Base-by-base conservation (phyloP, 148 eudicot species). In the Silene latifolia region DNA sequence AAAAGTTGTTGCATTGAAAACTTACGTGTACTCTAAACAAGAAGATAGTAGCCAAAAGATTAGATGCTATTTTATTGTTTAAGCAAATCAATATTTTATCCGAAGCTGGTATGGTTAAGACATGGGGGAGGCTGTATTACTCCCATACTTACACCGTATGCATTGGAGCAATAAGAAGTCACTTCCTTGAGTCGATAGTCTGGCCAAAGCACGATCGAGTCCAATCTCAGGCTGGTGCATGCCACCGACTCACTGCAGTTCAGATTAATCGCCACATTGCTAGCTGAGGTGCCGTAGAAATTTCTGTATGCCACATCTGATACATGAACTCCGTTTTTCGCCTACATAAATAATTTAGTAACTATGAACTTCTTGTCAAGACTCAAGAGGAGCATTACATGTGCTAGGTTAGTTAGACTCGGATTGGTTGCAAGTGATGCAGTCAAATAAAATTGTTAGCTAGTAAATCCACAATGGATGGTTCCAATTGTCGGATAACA, bases 241-340 rank as follows among this genome's bases (percentile, higher is more conserved):
- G 86, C 78, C 2, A 78, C 79, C 2, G 73, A 71, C 20, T 48
- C 32, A 73, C 93, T 89, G 80, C 93, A 89, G 75, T 85, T 80
- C 17, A 89, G 78, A 53, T 78, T 85, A 0, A 89, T 84, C 2
- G 89, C 90, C 15, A 81, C 74, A 5, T 71, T 57, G 15, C 82
- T 84, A 56, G 66, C 63, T 23, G 93, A 83, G 56, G 93, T 87
- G 18, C 91, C 91, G 2, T 15, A 63, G 0, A 86, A 59, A 20
- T 74, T 63, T 69, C 24, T 86, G 83, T 84, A 89, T 3, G 67
- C 27, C 59, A 87, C 91, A 14, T 87, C 77, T 27, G 86, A 85
- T 82, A 89, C 80, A 47, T 77, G 76, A 51, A 89, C 93, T 44
- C 91, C 89, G 25, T 48, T 80, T 47, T 66, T 58, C 83, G 81